Evolutionary conservation across 1,139 yeast genomes (phyloP).

Genomic region (Taphrina populina): DNA sequence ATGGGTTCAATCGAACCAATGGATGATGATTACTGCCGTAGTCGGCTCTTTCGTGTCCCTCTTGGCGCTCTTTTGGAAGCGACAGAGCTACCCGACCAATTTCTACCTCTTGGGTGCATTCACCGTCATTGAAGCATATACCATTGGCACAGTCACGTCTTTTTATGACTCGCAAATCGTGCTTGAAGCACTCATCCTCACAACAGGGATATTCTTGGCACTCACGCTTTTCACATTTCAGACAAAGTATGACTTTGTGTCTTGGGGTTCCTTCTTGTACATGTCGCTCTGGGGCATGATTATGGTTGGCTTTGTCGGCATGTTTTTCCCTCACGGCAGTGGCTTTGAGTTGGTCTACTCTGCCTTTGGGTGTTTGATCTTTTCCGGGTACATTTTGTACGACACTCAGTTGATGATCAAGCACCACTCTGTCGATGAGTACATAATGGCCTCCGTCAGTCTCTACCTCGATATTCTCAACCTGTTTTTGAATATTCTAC

Average conservation of each 20-base stretch:
- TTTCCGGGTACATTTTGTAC: constrained; percentile 68
- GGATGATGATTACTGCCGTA: constrained; percentile 60
- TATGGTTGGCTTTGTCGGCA: constrained; percentile 67
- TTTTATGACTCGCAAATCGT: constrained; percentile 64
- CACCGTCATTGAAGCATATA: constrained; percentile 72
- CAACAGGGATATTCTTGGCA: constrained; percentile 69
- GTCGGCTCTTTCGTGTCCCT: constrained; percentile 47
- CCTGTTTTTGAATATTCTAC: constrained; percentile 70
- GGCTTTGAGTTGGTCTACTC: constrained; percentile 64
- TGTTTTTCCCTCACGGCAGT: constrained; percentile 64
- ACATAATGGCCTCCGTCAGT: constrained; percentile 71
- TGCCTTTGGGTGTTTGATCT: constrained; percentile 69
- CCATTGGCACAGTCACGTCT: constrained; percentile 67
- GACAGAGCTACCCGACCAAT: constrained; percentile 64
- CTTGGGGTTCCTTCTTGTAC: constrained; percentile 67
- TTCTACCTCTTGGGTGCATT: constrained; percentile 61
- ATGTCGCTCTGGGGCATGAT: constrained; percentile 66
- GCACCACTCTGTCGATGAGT: constrained; percentile 81
- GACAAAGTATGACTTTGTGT: constrained; percentile 73
- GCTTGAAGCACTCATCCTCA: constrained; percentile 68
- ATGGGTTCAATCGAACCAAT: constrained; percentile 62
- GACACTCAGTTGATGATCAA: constrained; percentile 83
- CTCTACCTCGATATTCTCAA: constrained; percentile 80
- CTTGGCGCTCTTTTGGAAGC: constrained; percentile 55
- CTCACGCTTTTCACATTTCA: constrained; percentile 77